Evolutionary conservation across 2,329 filamentous ascomycete species (phyloP), one percentile per base, ranked within the genome.

Genomic region (Alternaria triticimaculans): DNA sequence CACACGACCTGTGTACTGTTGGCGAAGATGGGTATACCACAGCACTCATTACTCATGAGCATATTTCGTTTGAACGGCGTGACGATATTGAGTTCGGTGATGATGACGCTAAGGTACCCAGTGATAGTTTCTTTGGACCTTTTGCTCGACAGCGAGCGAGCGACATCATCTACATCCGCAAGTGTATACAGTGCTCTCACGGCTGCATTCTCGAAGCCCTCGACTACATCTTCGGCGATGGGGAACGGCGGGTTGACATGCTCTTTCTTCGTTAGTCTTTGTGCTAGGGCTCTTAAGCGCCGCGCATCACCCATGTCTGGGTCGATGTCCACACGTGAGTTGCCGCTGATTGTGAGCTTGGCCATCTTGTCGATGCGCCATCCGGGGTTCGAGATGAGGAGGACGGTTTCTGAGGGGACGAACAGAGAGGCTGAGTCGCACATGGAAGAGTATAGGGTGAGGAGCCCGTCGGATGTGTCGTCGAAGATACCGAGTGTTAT

Each of bases 361-460:
- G 74, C 74, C 5, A 57, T 82, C 71, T 62, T 76, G 67, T 72
- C 79, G 69, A 75, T 76, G 14, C 75, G 80, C 68, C 81, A 80
- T 20, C 76, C 78, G 8, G 84, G 83, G n/a, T 76, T 80, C 0
- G 82, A 82, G 41, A 88, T 81, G 41, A 88, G 79, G 0, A 88
- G 74, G 6, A 87, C 73, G 1, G 86, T 87, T 21, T 82, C 71
- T 37, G 82, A 84, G 4, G 86, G 81, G 5, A 73, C 63, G 83
- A 86, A 87, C 2, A 72, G 58, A 6, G 79, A 76, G 3, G 82
- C 80, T 0, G 83, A 85, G 30, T 76, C 71, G 55, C 84, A 81
- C 49, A 85, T 78, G n/a, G 83, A 81, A 37, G 83, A 83, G 84
- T 87, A 89, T 5, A 89, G 77, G 15, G 83, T 87, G n/a, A 89